A percentile compares a stretch with the other conserved stretches of the same genome.
phyloP scores from a whole-genome alignment of 2,329 filamentous ascomycete species.

The Cercospora brassicicola region DNA sequence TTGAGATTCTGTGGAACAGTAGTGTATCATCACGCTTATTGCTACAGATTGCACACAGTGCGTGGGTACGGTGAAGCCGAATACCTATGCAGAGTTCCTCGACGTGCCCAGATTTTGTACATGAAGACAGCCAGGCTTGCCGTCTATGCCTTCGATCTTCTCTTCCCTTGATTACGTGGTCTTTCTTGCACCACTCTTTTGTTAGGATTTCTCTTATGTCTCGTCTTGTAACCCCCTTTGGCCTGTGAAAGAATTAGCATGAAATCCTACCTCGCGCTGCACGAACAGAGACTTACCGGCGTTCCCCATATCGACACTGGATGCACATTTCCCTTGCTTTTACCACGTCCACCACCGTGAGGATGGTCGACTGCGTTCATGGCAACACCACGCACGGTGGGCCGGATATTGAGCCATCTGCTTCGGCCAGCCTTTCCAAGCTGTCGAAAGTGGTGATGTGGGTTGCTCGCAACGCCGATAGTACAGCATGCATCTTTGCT shows the following conservation, averaged over 20 bases:
- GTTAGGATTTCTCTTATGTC: slow-evolving; percentile 84
- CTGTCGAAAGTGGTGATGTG: slow-evolving; percentile 83
- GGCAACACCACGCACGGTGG: slow-evolving; percentile 92
- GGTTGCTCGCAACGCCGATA: slow-evolving; percentile 90
- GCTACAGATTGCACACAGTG: background rate
- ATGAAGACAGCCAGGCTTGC: background rate
- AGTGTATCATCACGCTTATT: background rate
- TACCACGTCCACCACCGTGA: slow-evolving; percentile 97
- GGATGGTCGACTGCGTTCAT: slow-evolving; percentile 99
- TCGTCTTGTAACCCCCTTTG: slow-evolving; percentile 89
- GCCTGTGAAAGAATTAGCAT: slow-evolving; percentile 46
- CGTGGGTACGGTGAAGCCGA: background rate
- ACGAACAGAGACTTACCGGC: slow-evolving; percentile 64
- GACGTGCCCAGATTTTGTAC: background rate
- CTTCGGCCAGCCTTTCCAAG: slow-evolving; percentile 93
- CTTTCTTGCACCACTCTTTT: slow-evolving; percentile 84
- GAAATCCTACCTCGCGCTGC: background rate
- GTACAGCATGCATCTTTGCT: slow-evolving; percentile 92
- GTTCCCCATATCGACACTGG: slow-evolving; percentile 96
- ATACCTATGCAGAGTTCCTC: background rate
- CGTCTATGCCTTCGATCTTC: slow-evolving; percentile 51
- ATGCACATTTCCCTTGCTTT: slow-evolving; percentile 96
- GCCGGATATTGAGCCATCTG: slow-evolving; percentile 89
- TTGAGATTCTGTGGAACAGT: background rate
- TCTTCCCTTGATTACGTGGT: slow-evolving; percentile 86